phyloP scores from a whole-genome alignment of 176 grass and related monocot species.

The Zoysia pacifica region DNA sequence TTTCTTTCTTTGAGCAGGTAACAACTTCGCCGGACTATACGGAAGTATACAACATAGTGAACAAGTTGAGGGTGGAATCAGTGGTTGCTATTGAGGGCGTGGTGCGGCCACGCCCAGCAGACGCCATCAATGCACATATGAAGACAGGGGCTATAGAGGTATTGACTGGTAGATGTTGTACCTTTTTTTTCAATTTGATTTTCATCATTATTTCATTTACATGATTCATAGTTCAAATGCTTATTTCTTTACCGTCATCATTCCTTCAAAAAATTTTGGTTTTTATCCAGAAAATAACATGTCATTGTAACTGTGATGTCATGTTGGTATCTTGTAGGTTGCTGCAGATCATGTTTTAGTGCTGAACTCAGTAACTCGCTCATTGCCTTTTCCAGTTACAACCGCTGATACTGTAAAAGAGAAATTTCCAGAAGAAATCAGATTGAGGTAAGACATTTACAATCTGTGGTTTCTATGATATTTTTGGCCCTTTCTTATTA shows the following conservation, averaged over 20 bases:
- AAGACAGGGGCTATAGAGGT: constrained; percentile 94
- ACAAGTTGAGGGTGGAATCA: constrained; percentile 87
- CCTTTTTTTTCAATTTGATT: neutral
- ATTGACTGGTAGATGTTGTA: neutral
- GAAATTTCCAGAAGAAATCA: constrained; percentile 87
- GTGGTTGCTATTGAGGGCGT: constrained; percentile 83
- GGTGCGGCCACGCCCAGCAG: constrained; percentile 52
- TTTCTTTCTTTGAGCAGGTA: constrained; percentile 46
- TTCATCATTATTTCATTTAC: too few species aligned
- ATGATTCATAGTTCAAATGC: constrained; percentile 7
- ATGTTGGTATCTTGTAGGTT: constrained; percentile 54
- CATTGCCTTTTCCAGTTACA: constrained; percentile 89
- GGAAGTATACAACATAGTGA: constrained; percentile 65
- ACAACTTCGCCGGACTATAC: constrained; percentile 75
- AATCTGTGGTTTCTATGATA: neutral
- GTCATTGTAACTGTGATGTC: constrained; percentile 11
- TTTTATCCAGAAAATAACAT: neutral
- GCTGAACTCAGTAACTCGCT: constrained; percentile 79
- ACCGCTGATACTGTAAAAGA: constrained; percentile 80
- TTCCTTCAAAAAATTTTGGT: neutral
- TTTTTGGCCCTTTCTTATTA: too few species aligned
- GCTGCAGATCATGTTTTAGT: constrained; percentile 65
- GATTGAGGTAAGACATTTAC: constrained; percentile 67
- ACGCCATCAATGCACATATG: constrained; percentile 87
- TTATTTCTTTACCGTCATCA: neutral